Evolutionary conservation across 495 filamentous ascomycete genomes (phyloP).

Genomic region (Thermochaetoides thermophila): DNA sequence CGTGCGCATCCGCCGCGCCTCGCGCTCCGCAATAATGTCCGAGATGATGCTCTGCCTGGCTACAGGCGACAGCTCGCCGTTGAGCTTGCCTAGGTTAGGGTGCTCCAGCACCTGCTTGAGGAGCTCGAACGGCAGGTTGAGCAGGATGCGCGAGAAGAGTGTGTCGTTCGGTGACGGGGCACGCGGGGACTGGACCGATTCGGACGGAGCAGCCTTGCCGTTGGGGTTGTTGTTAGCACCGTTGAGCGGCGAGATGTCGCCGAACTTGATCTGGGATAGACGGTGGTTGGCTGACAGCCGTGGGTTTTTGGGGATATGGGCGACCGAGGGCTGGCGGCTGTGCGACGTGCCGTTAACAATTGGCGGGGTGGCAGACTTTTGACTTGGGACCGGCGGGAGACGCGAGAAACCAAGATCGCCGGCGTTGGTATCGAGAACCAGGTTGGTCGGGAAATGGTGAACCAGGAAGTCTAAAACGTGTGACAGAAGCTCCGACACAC

Average conservation of each 20-base stretch:
- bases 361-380: constrained; percentile 11
- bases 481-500: constrained; percentile 18
- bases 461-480: constrained; percentile 29
- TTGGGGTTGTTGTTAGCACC: constrained; percentile 4
- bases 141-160: constrained; percentile 43
- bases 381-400: constrained; percentile 11
- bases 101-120: constrained; percentile 44
- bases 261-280: constrained; percentile 49
- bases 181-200: constrained; percentile 1
- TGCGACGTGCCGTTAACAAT: constrained; percentile 22
- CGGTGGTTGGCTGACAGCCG: constrained; percentile 28
- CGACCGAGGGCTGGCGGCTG: constrained; percentile 11
- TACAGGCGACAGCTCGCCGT: constrained; percentile 29
- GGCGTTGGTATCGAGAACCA: constrained; percentile 32
- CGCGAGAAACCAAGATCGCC: constrained; percentile 24
- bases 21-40: constrained; percentile 45
- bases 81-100: constrained; percentile 24
- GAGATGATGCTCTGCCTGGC: constrained; percentile 31
- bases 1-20: constrained; percentile 28
- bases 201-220: constrained; percentile 1
- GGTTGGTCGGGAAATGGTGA: constrained; percentile 31
- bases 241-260: constrained; percentile 40
- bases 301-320: constrained; percentile 12
- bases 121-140: constrained; percentile 47
- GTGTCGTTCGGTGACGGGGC: constrained; percentile 10